Evolutionary conservation across 1,284 basidiomycete species (phyloP), one percentile per base, ranked within the genome.

Genomic region (Ganoderma resinaceum): DNA sequence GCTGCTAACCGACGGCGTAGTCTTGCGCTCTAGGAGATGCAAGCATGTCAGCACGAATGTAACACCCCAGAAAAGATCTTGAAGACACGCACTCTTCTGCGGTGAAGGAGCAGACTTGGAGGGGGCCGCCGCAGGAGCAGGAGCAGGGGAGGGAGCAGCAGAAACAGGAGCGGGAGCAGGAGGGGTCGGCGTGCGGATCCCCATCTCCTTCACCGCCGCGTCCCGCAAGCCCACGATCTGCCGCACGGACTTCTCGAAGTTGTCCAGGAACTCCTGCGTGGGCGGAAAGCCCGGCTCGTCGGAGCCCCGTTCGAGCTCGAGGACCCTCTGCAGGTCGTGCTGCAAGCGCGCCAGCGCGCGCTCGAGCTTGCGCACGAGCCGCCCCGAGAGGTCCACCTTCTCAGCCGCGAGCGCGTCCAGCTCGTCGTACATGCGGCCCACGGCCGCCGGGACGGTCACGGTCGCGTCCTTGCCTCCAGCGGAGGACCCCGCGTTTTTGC

Each of bases 271-370:
- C 42, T 72, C 75, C 63, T 72, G 70, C 18, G 68, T 71, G 38
- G 76, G 68, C 46, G 74, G 70, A 52, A 72, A 78, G 74, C 78
- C 77, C 18, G 81, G 78, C 9, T 83, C 80, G 67, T 88, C 87
- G 23, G n/a, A n/a, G n/a, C n/a, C n/a, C n/a, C 89, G 89, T 73
- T 89, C 87, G 29, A 89, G 76, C 16, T 83, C 77, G n/a, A 87
- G 81, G 12, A 91, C 86, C 52, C 82, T 82, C 9, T 78, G 80
- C 7, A 91, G 78, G 73, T 91, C 89, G 61, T 85, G 78, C 59
- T 90, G 87, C 38, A 91, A 78, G 33, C 88, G 82, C 26, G 87
- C 83, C 53, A 85, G 81, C 33, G 87, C 87, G 60, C 87, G 80
- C 55, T 80, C 80, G 37, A 90, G 78, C 37, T 90, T 78, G 33